A percentile compares a stretch with the other conserved stretches of the same genome.
phyloP scores from a whole-genome alignment of 768 basidiomycete genomes.

The Tricholoma saponaceum region DNA sequence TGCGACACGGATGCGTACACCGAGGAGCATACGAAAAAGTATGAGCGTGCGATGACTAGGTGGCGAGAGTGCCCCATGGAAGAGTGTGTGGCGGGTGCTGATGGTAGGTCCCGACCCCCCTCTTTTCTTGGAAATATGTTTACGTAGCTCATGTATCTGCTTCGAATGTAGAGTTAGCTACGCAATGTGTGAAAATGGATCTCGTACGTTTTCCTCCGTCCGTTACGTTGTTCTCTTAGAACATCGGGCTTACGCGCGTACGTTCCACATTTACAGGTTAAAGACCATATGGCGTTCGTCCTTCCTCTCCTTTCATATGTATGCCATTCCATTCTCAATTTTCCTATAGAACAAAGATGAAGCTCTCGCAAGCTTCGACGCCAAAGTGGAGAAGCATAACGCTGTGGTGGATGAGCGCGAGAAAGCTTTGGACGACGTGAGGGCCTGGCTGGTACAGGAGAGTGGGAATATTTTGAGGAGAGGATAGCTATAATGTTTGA shows the following conservation, averaged over 20 bases:
- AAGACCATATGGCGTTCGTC: slow-evolving; percentile 46
- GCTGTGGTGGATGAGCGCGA: slow-evolving; percentile 37
- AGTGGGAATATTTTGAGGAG: slow-evolving; percentile 33
- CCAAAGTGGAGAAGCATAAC: slow-evolving; percentile 36
- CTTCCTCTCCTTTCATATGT: neutral
- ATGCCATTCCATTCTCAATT: neutral
- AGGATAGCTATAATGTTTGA: neutral
- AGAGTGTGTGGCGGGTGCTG: slow-evolving; percentile 53
- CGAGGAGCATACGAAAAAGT: slow-evolving; percentile 36
- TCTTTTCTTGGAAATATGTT: neutral
- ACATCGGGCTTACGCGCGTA: neutral
- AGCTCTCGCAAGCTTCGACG: slow-evolving; percentile 42
- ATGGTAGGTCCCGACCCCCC: slow-evolving; percentile 37
- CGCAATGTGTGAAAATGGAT: slow-evolving; percentile 41
- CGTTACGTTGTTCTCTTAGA: too few species aligned
- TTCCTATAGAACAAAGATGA: slow-evolving; percentile 40
- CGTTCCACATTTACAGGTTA: slow-evolving; percentile 28
- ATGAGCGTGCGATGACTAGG: slow-evolving; percentile 38
- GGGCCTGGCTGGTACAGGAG: slow-evolving; percentile 35
- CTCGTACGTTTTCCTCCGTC: slow-evolving; percentile 36
- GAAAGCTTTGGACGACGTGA: slow-evolving; percentile 31
- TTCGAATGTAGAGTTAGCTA: slow-evolving; percentile 33
- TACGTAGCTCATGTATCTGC: neutral
- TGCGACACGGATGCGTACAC: slow-evolving; percentile 40
- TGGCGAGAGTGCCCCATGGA: slow-evolving; percentile 49